Conservation (phyloP, 176 grass and related monocot genomes). For the Eleusine coracana region DNA sequence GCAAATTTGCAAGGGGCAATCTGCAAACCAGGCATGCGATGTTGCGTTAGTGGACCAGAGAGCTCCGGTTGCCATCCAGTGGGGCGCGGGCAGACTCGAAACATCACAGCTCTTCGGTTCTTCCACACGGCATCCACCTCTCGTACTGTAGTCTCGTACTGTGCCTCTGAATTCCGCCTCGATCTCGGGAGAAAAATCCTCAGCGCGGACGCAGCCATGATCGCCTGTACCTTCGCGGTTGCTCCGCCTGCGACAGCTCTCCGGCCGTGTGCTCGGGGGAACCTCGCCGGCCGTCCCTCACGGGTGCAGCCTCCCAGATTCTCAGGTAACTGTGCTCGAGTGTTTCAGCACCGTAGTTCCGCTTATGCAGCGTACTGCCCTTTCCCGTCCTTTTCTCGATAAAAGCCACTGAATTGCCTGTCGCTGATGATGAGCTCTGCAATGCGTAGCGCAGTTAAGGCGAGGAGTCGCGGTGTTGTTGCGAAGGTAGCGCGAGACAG, state of each 20-base stretch:
- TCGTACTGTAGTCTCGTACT: not conserved
- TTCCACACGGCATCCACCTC: not conserved
- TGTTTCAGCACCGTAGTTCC: not conserved
- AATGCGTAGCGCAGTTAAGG: conserved; percentile 42
- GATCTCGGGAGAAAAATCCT: not conserved
- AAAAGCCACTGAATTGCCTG: not conserved
- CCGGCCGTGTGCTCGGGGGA: conserved; percentile 18
- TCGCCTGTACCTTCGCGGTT: conserved; percentile 50
- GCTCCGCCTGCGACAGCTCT: conserved; percentile 44
- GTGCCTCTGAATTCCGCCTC: not conserved
- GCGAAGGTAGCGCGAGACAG: conserved; percentile 56
- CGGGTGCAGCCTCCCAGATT: conserved; percentile 38
- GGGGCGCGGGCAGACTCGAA: not conserved
- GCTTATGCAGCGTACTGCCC: not conserved
- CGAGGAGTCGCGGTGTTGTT: conserved; percentile 44
- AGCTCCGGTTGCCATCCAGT: conserved; percentile 36
- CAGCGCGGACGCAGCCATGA: conserved; percentile 19
- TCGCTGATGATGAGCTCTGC: not conserved
- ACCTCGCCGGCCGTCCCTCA: conserved; percentile 7
- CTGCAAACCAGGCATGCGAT: conserved; percentile 40
- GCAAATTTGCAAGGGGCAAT: not conserved
- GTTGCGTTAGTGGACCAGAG: conserved; percentile 38
- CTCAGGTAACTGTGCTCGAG: conserved; percentile 38
- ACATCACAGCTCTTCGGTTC: not conserved
- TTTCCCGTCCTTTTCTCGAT: not conserved